Base-by-base conservation (phyloP, 2,329 filamentous ascomycete species). In the Epichloe gansuensis region DNA sequence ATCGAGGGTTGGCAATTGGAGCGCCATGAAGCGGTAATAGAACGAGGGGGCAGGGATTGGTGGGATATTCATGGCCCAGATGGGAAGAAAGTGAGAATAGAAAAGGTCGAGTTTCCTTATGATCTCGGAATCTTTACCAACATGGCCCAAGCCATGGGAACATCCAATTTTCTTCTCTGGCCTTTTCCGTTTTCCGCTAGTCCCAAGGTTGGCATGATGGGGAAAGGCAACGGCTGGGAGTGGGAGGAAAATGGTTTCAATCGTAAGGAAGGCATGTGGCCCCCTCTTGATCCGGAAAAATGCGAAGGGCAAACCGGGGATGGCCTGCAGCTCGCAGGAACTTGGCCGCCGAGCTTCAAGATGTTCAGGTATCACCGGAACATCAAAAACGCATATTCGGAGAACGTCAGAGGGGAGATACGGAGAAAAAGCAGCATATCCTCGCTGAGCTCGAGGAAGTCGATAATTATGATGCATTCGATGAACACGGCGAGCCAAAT, bases 181-280 rank as follows among this genome's bases (percentile, higher is more conserved):
- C 69, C 88, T 53, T 78, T 80, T 58, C 88, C 88, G 0, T 74
- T 90, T 42, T 75, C 82, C 2, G 72, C 74, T 37, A 72, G 67
- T 17, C 80, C 77, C 1, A 58, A 49, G 6, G 61, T 79, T 31
- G 65, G 68, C 13, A 63, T 65, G 50, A 55, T 69, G 45, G 67
- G 68, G 11, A 58, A 51, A 23, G 75, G 72, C 3, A 55, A 61
- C 0, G 77, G 80, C 54, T 78, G 85, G 81, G 65, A 69, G 5
- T 91, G 83, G 70, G 79, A 83, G 56, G 83, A 85, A 58, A 93
- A 93, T 67, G 87, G 82, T 1, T 86, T 91, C 65, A 89, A 93
- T 67, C 77, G 82, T 57, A 67, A 67, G 51, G 65, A 71, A 42
- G 76, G 75, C 50, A 72, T 79, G 63, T 86, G 82, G 82, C 82